These are phyloP conservation scores for Magnusiomyces magnusii DNA, from an alignment of 1,139 yeast species.

Conservation along the genomic window DNA sequence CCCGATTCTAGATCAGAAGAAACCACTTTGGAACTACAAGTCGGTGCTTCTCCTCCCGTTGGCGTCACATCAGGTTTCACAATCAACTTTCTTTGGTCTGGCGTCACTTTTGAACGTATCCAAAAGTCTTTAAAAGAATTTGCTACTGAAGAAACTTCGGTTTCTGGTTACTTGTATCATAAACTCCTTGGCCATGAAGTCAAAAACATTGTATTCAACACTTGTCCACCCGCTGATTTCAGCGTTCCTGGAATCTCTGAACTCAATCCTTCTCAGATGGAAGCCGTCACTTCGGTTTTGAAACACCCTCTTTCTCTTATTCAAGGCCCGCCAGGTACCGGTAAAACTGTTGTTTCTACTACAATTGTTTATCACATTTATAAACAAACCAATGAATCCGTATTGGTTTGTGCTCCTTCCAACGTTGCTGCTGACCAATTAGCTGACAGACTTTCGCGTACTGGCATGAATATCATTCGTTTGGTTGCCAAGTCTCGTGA, in stretches of 20 bases:
- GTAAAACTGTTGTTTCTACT: slow-evolving; percentile 92
- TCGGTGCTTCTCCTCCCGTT: slow-evolving; percentile 48
- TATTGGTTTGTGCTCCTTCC: slow-evolving; percentile 91
- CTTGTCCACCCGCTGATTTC: slow-evolving; percentile 44
- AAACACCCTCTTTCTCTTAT: slow-evolving; percentile 73
- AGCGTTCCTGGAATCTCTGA: slow-evolving; percentile 62
- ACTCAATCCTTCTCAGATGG: slow-evolving; percentile 68
- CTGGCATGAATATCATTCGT: slow-evolving; percentile 73
- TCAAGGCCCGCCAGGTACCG: slow-evolving; percentile 99
- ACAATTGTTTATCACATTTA: slow-evolving; percentile 75
- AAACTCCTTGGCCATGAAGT: slow-evolving; percentile 79
- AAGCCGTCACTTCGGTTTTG: slow-evolving; percentile 68
- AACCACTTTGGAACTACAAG: slow-evolving; percentile 61
- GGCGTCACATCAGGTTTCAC: slow-evolving; percentile 61
- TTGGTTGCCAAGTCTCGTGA: slow-evolving; percentile 72
- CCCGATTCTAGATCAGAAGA: slow-evolving; percentile 65
- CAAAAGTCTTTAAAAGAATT: slow-evolving; percentile 65
- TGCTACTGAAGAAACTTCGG: slow-evolving; percentile 65
- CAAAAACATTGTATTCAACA: slow-evolving; percentile 38
- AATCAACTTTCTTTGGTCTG: slow-evolving; percentile 88
- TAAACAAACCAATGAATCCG: slow-evolving; percentile 48
- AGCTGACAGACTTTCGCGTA: slow-evolving; percentile 55
- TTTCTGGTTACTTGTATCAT: slow-evolving; percentile 71
- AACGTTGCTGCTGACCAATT: slow-evolving; percentile 94
- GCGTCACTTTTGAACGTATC: slow-evolving; percentile 76